These are phyloP conservation scores for Juglanconis juglandina DNA, from an alignment of 2,329 filamentous ascomycete genomes.

Conservation along the genomic window DNA sequence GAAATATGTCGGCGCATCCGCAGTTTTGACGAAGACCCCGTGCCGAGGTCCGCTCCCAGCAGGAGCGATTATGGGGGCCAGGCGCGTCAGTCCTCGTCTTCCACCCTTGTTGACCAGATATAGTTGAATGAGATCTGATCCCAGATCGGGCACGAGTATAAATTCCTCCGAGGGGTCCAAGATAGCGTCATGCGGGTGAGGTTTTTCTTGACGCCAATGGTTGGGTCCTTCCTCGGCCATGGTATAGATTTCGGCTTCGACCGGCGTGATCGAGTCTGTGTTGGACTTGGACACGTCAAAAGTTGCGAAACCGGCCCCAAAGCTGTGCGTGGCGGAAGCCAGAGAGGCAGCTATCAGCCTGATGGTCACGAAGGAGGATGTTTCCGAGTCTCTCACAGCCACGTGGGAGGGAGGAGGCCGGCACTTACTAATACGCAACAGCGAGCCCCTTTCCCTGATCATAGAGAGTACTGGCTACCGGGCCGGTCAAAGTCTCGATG, in stretches of 20 bases:
- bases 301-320: conserved; percentile 40
- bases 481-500: conserved; percentile 24
- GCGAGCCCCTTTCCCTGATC: background rate
- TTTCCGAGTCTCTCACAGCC: background rate
- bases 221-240: conserved; percentile 36
- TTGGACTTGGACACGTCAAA: conserved; percentile 38
- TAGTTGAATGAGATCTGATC: conserved; percentile 57
- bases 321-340: conserved; percentile 24
- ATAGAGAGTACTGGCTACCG: conserved; percentile 3
- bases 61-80: conserved; percentile 38
- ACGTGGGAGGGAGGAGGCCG: too few relatives aligned
- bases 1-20: conserved; percentile 45
- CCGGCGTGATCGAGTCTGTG: conserved; percentile 32
- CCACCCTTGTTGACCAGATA: conserved; percentile 51
- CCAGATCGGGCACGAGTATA: conserved; percentile 63
- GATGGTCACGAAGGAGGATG: background rate
- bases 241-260: conserved; percentile 38
- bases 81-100: conserved; percentile 35
- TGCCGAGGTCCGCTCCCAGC: conserved; percentile 57
- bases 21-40: conserved; percentile 50
- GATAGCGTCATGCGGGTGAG: conserved; percentile 64
- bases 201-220: conserved; percentile 48
- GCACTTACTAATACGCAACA: conserved; percentile 1
- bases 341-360: too few relatives aligned
- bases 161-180: conserved; percentile 62